These are phyloP conservation scores for Coffea canephora DNA, from an alignment of 257 asterid species.

Conservation along the genomic window DNA sequence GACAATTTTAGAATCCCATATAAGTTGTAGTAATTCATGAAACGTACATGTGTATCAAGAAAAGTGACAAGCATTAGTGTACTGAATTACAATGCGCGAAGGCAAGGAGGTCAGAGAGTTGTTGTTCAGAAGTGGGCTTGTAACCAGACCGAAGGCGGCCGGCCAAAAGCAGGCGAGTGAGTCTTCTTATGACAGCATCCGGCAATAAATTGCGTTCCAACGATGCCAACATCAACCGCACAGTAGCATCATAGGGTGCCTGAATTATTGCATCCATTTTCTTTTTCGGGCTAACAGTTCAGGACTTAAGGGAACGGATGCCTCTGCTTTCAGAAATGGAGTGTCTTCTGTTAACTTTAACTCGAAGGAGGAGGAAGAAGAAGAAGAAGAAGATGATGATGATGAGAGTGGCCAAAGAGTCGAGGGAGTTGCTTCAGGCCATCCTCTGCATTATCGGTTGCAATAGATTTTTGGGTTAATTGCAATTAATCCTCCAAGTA, in stretches of 20 bases:
- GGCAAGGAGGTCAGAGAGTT: constrained; percentile 55
- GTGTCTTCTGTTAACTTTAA: no score
- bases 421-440: no score
- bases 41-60: no score
- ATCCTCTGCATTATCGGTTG: no score
- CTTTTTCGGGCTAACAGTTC: no score
- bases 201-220: constrained; percentile 84
- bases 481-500: no score
- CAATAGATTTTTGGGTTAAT: no score
- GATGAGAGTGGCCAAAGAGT: no score
- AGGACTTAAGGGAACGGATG: no score
- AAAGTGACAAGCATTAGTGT: no score
- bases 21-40: background rate
- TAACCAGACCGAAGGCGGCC: constrained; percentile 78
- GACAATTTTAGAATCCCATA: background rate
- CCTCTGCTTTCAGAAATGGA: background rate
- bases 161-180: constrained; percentile 71
- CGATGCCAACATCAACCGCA: constrained; percentile 66
- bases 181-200: constrained; percentile 72
- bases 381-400: no score
- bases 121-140: constrained; percentile 52
- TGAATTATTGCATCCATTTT: constrained; percentile 40
- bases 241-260: constrained; percentile 65
- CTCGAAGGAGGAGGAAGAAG: background rate
- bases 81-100: constrained; percentile 52